Base-by-base conservation (phyloP, 164 flowering plant species). In the Nymphaea colorata region DNA sequence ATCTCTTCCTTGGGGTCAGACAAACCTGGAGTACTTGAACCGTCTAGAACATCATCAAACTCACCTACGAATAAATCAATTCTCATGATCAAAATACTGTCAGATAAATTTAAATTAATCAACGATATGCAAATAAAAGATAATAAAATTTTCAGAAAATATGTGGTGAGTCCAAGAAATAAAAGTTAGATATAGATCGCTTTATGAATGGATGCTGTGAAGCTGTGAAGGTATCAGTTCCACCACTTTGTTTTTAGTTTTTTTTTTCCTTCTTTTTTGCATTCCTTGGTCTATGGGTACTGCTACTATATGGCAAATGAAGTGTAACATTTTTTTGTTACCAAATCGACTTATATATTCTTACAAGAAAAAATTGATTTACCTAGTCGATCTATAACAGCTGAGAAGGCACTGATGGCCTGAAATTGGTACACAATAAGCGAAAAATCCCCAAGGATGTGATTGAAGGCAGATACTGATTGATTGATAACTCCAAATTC, bases 401-500 rank as follows among this genome's bases (percentile, higher is more conserved):
- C 97, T 75, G 97, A 91, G 76, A 93, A 93, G 62, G 98, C 94
- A 82, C 96, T 94, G 79, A 94, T 85, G 53, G 97, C 84, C 79
- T 94, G 96, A 76, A 94, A 89, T 74, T 94, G 98, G 79, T 83
- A 89, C 6, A 94, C 91, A 69, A 94, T 85, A 65, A 94, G 94
- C 41, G 98, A 91, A 76, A 94, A 84, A 76, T 94, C 98, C 70
- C 96, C 93, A 71, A 94, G 96, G 62, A 93, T 91, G 73, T 94
- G 97, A 75, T 91, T 94, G 71, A 94, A 94, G 64, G 98, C 98
- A 68, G 98, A 94, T 61, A 91, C 96, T 67, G 97, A 94, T 79
- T 94, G 97, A 75, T 89, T 94, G 68, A 94, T 91, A 71, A 94
- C 98, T 64, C 97, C 98, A 84, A 94, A 94, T 71, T 94, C 98